These are phyloP conservation scores for Ophiostoma tasmaniense DNA, from an alignment of 2,329 filamentous ascomycete species.

Conservation along the genomic window DNA sequence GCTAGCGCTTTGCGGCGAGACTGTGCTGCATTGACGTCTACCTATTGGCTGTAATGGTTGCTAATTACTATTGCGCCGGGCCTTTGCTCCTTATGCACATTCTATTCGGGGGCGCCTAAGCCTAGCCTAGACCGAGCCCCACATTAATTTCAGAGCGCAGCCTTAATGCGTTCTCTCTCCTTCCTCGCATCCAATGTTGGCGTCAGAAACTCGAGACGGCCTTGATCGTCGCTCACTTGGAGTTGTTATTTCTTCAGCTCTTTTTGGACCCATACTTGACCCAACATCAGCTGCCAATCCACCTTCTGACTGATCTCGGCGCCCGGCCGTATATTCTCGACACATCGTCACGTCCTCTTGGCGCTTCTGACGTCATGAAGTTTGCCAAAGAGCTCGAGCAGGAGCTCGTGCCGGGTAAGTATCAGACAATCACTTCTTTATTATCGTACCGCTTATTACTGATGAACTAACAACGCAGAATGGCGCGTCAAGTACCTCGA, in stretches of 20 bases:
- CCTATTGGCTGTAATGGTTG: neutral
- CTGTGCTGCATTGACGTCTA: neutral
- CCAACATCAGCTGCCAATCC: neutral
- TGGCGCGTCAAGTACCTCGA: slow-evolving; percentile 92
- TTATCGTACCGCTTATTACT: too few relatives aligned
- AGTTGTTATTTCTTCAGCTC: neutral
- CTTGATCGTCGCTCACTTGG: neutral
- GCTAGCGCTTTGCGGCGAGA: neutral
- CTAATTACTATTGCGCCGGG: neutral
- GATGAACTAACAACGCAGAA: slow-evolving; percentile 39
- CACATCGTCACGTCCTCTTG: neutral
- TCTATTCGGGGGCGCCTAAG: neutral
- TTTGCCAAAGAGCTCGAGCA: slow-evolving; percentile 73
- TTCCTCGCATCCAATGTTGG: neutral
- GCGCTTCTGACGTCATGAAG: slow-evolving; percentile 43
- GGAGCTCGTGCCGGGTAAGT: slow-evolving; percentile 70
- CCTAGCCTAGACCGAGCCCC: neutral
- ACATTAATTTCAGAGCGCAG: slow-evolving; percentile 2
- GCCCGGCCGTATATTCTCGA: neutral
- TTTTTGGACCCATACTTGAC: neutral
- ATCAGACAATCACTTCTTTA: neutral
- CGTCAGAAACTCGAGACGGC: neutral
- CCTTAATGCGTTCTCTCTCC: neutral
- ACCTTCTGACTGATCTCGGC: neutral
- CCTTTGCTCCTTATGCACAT: neutral